A percentile compares a stretch with the other conserved stretches of the same genome.
These are phyloP conservation scores for Ustulina deusta DNA, from an alignment of 2,329 filamentous ascomycete genomes.

Conservation along the genomic window DNA sequence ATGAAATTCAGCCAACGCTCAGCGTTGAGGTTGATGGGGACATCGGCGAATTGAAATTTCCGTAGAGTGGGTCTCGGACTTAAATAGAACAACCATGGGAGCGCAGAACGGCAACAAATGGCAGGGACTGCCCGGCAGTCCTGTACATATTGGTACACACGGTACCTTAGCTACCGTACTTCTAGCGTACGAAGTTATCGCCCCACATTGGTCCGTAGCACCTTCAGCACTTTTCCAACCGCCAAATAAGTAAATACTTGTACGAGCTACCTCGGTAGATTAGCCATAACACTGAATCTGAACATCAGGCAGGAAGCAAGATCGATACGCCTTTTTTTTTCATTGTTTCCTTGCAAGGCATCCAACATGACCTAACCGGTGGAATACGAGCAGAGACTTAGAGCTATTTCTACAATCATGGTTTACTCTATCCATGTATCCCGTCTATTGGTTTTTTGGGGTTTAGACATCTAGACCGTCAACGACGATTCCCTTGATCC, in stretches of 20 bases:
- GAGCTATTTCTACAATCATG: slow-evolving; percentile 37
- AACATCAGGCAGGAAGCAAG: neutral
- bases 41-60: slow-evolving; percentile 39
- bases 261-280: neutral
- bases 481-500: slow-evolving; percentile 87
- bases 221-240: neutral
- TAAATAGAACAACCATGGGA: too few species aligned
- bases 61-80: slow-evolving; percentile 26
- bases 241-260: too few species aligned
- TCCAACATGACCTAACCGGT: slow-evolving; percentile 35
- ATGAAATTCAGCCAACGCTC: slow-evolving; percentile 16
- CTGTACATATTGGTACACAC: too few species aligned
- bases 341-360: slow-evolving; percentile 34
- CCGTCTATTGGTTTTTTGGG: slow-evolving; percentile 37
- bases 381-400: slow-evolving; percentile 26
- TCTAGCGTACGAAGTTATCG: too few species aligned
- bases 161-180: too few species aligned
- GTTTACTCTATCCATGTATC: slow-evolving; percentile 19
- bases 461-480: slow-evolving; percentile 84
- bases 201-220: neutral
- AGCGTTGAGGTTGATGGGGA: slow-evolving; percentile 1
- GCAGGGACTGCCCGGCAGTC: too few species aligned
- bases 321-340: slow-evolving; percentile 23
- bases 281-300: neutral
- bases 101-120: neutral